A percentile compares a stretch with the other conserved stretches of the same genome.
Conservation (phyloP, 2,329 filamentous ascomycete genomes). For the Calonectria pseudoreteaudii region DNA sequence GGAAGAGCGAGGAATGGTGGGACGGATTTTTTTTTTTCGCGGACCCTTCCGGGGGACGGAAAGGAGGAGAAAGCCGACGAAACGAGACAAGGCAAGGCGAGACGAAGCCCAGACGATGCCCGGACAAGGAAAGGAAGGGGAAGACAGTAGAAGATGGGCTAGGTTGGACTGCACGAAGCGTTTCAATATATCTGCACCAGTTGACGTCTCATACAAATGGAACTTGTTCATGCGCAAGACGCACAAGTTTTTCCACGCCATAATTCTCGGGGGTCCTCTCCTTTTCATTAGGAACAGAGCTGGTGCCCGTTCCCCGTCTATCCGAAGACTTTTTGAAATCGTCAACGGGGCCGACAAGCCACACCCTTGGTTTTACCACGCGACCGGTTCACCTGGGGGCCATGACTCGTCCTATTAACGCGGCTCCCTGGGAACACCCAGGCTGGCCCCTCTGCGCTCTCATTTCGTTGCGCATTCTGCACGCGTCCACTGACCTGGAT, state of each 20-base stretch:
- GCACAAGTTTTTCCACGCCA: neutral
- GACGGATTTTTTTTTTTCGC: neutral
- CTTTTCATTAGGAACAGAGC: slow-evolving; percentile 12
- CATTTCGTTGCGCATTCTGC: slow-evolving; percentile 26
- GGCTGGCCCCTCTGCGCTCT: slow-evolving; percentile 31
- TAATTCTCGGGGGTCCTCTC: neutral
- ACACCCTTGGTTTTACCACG: slow-evolving; percentile 39
- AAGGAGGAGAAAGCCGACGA: neutral
- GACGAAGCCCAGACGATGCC: neutral
- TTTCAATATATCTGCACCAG: slow-evolving; percentile 15
- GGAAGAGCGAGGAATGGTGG: slow-evolving; percentile 1
- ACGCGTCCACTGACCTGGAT: neutral
- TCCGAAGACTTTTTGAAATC: neutral
- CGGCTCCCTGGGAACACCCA: slow-evolving; percentile 28
- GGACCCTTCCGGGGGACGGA: neutral
- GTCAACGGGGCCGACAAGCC: slow-evolving; percentile 19
- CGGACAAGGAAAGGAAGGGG: neutral
- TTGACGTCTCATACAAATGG: slow-evolving; percentile 10
- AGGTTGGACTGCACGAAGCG: neutral
- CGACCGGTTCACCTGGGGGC: slow-evolving; percentile 36
- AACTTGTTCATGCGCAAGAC: slow-evolving; percentile 11
- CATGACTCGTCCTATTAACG: slow-evolving; percentile 30
- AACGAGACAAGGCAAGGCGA: neutral
- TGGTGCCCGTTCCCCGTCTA: slow-evolving; percentile 8
- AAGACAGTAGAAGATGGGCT: no score